Evolutionary conservation across 139 green algal genomes (phyloP), one percentile per base, ranked within the genome.

Genomic region (Microglena sp.): DNA sequence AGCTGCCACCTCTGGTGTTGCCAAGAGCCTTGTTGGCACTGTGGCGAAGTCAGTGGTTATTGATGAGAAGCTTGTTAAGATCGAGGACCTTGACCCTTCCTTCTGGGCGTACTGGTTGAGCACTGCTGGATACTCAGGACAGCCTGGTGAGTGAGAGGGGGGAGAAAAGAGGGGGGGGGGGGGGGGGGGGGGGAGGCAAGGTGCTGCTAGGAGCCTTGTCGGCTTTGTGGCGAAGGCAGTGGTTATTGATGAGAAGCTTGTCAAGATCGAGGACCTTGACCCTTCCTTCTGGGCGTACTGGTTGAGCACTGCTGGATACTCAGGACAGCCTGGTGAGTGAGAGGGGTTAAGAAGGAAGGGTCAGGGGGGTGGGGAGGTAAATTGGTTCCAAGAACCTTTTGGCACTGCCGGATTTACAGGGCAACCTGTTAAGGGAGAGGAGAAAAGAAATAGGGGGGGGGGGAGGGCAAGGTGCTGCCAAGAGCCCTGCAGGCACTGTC

Each of bases 31-130:
- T 28, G 73, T 80, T 6, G 53, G 33, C 28, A 72, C 53, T 33
- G 73, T 80, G 32, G 73, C 64, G 4, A 68, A 80, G 24, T 31
- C 70, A 54, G 54, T 71, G 15, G 33, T 76, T 11, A 15, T 80
- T 1, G 68, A 70, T 40, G 73, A 80, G 73, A 22, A 45, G 29
- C 43, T 76, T 33, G 64, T 66, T 1, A 80, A 80, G 64, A 45
- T 80, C 3, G 66, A 70, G 2, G 73, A 80, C 45, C 36, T 74
- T 33, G 73, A 80, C 32, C 45, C 74, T 6, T 45, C 68, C 1
- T 80, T 71, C 64, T 80, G 73, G 73, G 60, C 68, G 5, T 76
- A 76, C 54, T 80, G 73, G 73, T 64, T 80, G 1, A 53, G 32
- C 64, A 45, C 61, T 5, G 63, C 33, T 18, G 73, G 73, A 33